Evolutionary conservation across 208 protist genomes (phyloP).

Genomic region (Acanthamoeba sp.): DNA sequence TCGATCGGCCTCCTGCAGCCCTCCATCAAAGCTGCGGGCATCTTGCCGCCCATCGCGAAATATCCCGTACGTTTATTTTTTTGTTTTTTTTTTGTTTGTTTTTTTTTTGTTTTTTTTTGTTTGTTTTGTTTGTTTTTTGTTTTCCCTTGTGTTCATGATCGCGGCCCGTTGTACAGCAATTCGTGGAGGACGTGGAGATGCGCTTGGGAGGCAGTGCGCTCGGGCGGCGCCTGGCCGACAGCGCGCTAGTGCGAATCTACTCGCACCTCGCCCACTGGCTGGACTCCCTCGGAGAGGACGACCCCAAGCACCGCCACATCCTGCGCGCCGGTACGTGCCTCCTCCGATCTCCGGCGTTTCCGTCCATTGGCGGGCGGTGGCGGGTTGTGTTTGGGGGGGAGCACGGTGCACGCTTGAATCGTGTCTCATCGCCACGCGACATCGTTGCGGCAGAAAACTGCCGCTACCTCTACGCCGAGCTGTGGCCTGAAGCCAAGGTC

Average conservation of each 20-base stretch:
- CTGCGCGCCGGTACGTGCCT: neutral
- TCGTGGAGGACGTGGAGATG: neutral
- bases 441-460: constrained; percentile 10
- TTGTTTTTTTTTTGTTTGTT: too few relatives aligned
- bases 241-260: neutral
- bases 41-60: neutral
- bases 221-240: neutral
- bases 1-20: neutral
- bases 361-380: neutral
- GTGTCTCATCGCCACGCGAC: too few relatives aligned
- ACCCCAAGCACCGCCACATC: neutral
- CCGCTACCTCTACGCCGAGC: neutral
- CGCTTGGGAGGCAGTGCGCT: neutral
- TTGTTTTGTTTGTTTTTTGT: too few relatives aligned
- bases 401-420: too few relatives aligned
- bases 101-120: too few relatives aligned
- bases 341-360: neutral
- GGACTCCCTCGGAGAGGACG: neutral
- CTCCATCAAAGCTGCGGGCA: neutral
- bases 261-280: neutral
- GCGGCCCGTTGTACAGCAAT: neutral
- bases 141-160: too few relatives aligned
- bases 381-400: too few relatives aligned
- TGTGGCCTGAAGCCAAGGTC: neutral
- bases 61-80: neutral